Conservation (phyloP, 805 yeast genomes). For the Ogataea paraovalis region DNA sequence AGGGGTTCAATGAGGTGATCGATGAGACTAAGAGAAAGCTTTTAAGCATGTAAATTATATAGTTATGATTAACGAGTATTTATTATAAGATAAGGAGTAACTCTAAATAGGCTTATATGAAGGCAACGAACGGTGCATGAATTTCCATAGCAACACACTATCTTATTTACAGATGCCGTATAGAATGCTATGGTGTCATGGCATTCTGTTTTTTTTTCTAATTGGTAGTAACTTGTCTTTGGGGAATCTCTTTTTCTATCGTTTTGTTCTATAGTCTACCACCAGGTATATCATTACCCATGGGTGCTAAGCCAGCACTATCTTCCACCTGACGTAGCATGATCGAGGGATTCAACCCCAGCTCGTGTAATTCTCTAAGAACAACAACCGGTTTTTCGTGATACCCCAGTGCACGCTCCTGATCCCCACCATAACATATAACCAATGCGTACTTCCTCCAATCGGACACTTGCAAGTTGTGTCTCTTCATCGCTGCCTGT, state of each 20-base stretch:
- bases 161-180: too few relatives aligned
- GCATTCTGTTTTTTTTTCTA: too few relatives aligned
- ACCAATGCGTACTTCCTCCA: background rate
- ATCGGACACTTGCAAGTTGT: background rate
- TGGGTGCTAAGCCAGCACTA: background rate
- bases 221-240: too few relatives aligned
- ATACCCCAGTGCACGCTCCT: background rate
- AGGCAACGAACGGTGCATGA: too few relatives aligned
- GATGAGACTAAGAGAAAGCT: background rate
- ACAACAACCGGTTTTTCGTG: background rate
- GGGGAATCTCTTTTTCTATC: too few relatives aligned
- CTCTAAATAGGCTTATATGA: too few relatives aligned
- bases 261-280: background rate
- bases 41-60: background rate
- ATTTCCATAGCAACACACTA: too few relatives aligned
- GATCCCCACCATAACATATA: background rate
- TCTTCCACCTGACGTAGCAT: background rate
- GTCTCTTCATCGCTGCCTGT: background rate
- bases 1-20: background rate
- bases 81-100: too few relatives aligned
- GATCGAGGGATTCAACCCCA: background rate
- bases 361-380: background rate
- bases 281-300: background rate
- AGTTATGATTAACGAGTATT: too few relatives aligned
- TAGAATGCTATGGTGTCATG: too few relatives aligned